Evolutionary conservation across 2,329 filamentous ascomycete species (phyloP).

Genomic region (Diaporthe ampelina): DNA sequence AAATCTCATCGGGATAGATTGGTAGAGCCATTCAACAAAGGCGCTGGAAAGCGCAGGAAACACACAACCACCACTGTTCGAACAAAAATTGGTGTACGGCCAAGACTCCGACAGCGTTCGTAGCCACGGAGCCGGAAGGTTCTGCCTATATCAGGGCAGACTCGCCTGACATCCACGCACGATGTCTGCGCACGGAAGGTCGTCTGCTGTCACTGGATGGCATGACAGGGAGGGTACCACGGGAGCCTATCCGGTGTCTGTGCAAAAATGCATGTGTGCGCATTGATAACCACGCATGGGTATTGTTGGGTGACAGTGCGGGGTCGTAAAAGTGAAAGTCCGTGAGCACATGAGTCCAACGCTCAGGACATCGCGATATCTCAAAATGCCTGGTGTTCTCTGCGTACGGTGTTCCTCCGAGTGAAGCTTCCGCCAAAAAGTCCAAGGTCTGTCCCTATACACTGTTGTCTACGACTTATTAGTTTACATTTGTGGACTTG

Average conservation of each 20-base stretch:
- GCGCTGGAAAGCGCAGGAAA: too few relatives aligned
- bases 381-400: too few relatives aligned
- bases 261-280: conserved; percentile 14
- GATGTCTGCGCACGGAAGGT: background rate
- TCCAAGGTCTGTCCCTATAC: too few relatives aligned
- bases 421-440: too few relatives aligned
- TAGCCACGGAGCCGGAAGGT: background rate
- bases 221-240: background rate
- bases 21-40: background rate
- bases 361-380: background rate
- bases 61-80: background rate
- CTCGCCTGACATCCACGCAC: background rate
- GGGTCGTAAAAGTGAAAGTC: background rate
- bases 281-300: background rate
- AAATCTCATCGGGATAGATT: background rate
- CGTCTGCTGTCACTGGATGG: background rate
- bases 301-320: conserved; percentile 13
- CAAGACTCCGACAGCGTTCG: background rate
- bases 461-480: too few relatives aligned
- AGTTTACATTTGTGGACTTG: background rate
- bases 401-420: too few relatives aligned
- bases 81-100: background rate
- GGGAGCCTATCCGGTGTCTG: background rate
- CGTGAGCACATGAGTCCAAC: background rate
- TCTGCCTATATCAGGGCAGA: background rate